phyloP scores from a whole-genome alignment of 768 basidiomycete genomes.

The Lactarius evosmus region DNA sequence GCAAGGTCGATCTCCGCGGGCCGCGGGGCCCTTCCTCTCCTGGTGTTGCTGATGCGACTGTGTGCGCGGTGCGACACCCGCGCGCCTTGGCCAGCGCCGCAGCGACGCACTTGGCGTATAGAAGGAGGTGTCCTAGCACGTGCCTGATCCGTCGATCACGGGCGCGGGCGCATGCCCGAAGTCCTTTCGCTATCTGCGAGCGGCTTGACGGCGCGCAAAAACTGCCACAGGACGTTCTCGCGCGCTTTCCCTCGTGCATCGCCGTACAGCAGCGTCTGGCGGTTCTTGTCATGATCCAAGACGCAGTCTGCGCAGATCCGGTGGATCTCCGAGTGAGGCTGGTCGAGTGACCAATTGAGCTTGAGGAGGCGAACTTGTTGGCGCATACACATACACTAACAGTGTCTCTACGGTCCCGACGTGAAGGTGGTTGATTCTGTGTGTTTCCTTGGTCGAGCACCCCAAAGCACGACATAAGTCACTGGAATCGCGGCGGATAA shows the following conservation, averaged over 20 bases:
- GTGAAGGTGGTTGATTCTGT: constrained; percentile 84
- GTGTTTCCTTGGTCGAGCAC: too few relatives aligned
- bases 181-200: constrained; percentile 50
- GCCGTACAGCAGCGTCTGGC: constrained; percentile 76
- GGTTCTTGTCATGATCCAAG: constrained; percentile 69
- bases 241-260: constrained; percentile 55
- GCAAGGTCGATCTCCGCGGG: too few relatives aligned
- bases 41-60: too few relatives aligned
- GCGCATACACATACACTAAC: constrained; percentile 39
- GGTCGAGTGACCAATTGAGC: constrained; percentile 65
- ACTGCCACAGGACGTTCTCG: constrained; percentile 72
- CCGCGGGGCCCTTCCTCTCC: too few relatives aligned
- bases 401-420: constrained; percentile 61
- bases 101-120: constrained; percentile 53
- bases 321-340: constrained; percentile 59
- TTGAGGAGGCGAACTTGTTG: too few relatives aligned
- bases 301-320: constrained; percentile 78
- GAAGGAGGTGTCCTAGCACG: constrained; percentile 51
- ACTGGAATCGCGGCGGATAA: too few relatives aligned
- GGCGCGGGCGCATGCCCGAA: too few relatives aligned
- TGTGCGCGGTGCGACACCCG: too few relatives aligned
- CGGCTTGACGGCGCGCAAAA: constrained; percentile 52
- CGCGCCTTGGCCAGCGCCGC: constrained; percentile 45
- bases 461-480: too few relatives aligned
- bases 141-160: too few relatives aligned